These are phyloP conservation scores for Raffaelea ambrosiae DNA, from an alignment of 2,329 filamentous ascomycete genomes.

Conservation along the genomic window DNA sequence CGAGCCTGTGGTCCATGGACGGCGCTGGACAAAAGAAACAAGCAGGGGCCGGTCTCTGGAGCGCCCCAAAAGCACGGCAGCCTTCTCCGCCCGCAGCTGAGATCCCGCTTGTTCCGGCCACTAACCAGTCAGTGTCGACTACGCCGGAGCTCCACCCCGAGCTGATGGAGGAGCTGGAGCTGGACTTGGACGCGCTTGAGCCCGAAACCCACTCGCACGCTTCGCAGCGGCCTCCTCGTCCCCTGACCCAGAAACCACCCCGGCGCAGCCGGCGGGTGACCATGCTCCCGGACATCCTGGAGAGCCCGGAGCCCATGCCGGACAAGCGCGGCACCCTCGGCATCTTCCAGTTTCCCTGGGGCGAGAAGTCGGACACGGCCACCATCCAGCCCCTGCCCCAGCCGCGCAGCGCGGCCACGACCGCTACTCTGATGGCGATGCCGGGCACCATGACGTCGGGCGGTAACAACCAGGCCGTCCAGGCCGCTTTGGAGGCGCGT, in stretches of 20 bases:
- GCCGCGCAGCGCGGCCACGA: slow-evolving; percentile 12
- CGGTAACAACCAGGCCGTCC: slow-evolving; percentile 22
- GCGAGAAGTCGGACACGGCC: slow-evolving; percentile 51
- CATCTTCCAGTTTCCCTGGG: slow-evolving; percentile 60
- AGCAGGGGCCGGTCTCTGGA: too few relatives aligned
- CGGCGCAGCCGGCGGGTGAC: slow-evolving; percentile 49
- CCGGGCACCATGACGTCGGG: slow-evolving; percentile 42
- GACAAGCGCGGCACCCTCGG: slow-evolving; percentile 52
- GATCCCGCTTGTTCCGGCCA: too few relatives aligned
- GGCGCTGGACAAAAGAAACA: too few relatives aligned
- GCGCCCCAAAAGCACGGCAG: too few relatives aligned
- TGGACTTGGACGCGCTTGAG: slow-evolving; percentile 4
- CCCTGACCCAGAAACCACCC: slow-evolving; percentile 43
- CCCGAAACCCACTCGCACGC: not conserved
- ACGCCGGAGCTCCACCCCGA: not conserved
- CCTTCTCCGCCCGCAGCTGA: too few relatives aligned
- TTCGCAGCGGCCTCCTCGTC: slow-evolving; percentile 25
- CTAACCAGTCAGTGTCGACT: too few relatives aligned
- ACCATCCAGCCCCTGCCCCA: slow-evolving; percentile 26
- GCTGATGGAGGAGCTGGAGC: slow-evolving; percentile 3
- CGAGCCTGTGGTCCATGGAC: too few relatives aligned
- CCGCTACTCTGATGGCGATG: slow-evolving; percentile 36
- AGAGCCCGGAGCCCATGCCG: slow-evolving; percentile 50
- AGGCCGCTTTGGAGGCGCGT: slow-evolving; percentile 22
- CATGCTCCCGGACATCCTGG: slow-evolving; percentile 53